Percentiles rank a stretch among this genome's conserved stretches.
phyloP scores from a whole-genome alignment of 768 basidiomycete genomes.

The Leccinellum luteum region DNA sequence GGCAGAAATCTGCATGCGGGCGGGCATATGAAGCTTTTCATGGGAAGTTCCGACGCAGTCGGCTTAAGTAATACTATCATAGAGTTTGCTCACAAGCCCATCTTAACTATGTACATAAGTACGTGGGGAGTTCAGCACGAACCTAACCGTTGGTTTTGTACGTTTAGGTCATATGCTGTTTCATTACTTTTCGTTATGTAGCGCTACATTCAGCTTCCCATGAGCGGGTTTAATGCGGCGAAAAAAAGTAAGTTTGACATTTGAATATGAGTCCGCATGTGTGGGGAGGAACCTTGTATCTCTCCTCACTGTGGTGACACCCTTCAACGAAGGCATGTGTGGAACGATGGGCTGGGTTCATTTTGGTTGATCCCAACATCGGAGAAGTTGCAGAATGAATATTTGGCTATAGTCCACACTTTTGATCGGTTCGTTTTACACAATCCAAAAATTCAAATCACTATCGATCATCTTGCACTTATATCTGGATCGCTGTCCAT shows the following conservation, averaged over 20 bases:
- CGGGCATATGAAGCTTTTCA: conserved; percentile 1
- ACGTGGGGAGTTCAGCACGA: background rate
- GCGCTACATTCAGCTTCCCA: background rate
- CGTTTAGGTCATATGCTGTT: background rate
- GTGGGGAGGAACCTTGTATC: background rate
- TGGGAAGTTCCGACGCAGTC: background rate
- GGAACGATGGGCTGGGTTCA: background rate
- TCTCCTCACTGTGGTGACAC: background rate
- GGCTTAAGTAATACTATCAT: background rate
- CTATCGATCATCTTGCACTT: background rate
- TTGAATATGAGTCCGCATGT: no score
- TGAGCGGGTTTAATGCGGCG: background rate
- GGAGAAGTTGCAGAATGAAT: background rate
- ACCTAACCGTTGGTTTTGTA: background rate
- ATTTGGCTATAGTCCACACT: background rate
- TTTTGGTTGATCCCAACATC: background rate
- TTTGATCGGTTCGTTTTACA: background rate
- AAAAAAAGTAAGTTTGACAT: background rate
- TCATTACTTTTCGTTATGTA: background rate
- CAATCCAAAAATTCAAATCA: conserved; percentile 9
- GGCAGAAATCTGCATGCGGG: conserved; percentile 1
- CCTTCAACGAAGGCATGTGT: background rate
- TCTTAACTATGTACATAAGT: no score
- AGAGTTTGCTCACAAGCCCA: no score
- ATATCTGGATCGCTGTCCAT: no score